Conservation (phyloP, 2,329 filamentous ascomycete species). For the Sarocladium oryzae region DNA sequence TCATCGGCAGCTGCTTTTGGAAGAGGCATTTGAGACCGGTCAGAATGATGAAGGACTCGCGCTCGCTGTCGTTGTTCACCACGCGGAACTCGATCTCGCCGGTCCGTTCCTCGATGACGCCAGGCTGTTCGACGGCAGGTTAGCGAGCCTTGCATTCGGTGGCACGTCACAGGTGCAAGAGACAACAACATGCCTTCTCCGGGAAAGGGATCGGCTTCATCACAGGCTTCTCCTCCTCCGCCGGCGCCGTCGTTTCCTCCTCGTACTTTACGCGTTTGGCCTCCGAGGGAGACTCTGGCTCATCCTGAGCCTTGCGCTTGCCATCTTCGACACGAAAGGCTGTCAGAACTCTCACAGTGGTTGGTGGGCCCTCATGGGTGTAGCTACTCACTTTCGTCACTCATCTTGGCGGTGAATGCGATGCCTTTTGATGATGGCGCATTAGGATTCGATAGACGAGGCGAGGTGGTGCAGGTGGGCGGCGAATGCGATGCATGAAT, state of each 20-base stretch:
- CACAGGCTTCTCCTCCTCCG: slow-evolving; percentile 36
- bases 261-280: slow-evolving; percentile 58
- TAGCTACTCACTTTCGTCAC: not conserved
- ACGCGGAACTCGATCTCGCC: slow-evolving; percentile 96
- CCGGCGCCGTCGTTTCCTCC: slow-evolving; percentile 20
- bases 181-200: slow-evolving; percentile 59
- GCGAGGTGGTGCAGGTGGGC: not conserved
- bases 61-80: slow-evolving; percentile 89
- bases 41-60: slow-evolving; percentile 87
- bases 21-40: slow-evolving; percentile 97
- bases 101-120: slow-evolving; percentile 86
- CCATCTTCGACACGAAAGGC: slow-evolving; percentile 31
- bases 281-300: slow-evolving; percentile 53
- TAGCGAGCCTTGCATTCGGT: not conserved
- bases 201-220: slow-evolving; percentile 75
- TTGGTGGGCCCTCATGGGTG: not conserved
- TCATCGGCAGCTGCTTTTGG: slow-evolving; percentile 96
- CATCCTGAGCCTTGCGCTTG: slow-evolving; percentile 70
- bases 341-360: not conserved
- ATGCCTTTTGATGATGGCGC: not conserved
- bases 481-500: not conserved
- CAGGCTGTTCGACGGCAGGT: slow-evolving; percentile 48
- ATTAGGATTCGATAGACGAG: not conserved
- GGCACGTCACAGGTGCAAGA: not conserved
- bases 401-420: not conserved